These are phyloP conservation scores for Eucalyptus rudis DNA, from an alignment of 345 rosid species.

Conservation along the genomic window DNA sequence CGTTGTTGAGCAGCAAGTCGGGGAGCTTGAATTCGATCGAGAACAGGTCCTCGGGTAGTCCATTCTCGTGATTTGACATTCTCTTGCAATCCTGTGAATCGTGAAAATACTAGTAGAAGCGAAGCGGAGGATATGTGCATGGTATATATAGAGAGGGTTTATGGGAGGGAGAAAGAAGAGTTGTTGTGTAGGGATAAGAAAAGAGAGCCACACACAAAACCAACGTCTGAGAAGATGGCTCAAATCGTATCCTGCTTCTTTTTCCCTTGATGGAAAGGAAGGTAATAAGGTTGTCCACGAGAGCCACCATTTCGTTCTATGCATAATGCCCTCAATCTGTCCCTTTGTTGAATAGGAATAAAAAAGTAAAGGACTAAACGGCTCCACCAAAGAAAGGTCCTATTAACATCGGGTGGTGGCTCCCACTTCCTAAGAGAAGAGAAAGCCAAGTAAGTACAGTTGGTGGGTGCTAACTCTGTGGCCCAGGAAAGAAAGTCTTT, in stretches of 20 bases:
- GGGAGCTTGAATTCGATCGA: conserved; percentile 59
- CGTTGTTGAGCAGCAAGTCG: conserved; percentile 16
- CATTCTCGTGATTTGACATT: conserved; percentile 31
- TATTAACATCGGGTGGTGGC: not conserved
- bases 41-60: conserved; percentile 14
- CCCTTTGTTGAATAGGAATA: conserved; percentile 3
- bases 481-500: not conserved
- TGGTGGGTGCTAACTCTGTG: conserved; percentile 12
- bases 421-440: not conserved
- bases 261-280: conserved; percentile 16
- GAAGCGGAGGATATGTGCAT: conserved; percentile 2
- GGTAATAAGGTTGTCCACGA: conserved; percentile 49
- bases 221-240: conserved; percentile 35
- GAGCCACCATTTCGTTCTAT: conserved; percentile 3
- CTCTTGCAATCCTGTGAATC: conserved; percentile 1
- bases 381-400: conserved; percentile 1
- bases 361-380: conserved; percentile 2
- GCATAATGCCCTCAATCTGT: not conserved
- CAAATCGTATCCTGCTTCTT: conserved; percentile 39
- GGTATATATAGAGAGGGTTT: not conserved
- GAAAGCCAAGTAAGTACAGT: not conserved
- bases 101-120: not conserved
- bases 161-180: not conserved
- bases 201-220: conserved; percentile 95
- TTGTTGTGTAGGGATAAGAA: conserved; percentile 57